phyloP scores from a whole-genome alignment of 768 basidiomycete species.

The Cystofilobasidium bisporidii region DNA sequence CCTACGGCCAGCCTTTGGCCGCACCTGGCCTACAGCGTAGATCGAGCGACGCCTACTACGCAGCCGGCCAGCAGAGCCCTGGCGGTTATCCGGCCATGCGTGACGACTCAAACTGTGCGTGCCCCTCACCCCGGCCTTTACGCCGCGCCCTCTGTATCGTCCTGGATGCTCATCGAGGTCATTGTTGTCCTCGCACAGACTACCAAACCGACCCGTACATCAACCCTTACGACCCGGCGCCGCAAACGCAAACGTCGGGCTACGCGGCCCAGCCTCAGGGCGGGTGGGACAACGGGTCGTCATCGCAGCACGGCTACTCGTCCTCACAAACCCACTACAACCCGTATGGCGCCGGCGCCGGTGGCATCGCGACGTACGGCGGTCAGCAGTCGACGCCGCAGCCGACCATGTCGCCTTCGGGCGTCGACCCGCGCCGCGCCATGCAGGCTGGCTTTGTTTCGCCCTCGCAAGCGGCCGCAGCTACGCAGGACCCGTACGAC shows the following conservation, averaged over 20 bases:
- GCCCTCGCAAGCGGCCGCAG: not conserved
- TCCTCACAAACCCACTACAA: not conserved
- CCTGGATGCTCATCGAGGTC: too few relatives aligned
- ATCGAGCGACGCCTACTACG: constrained; percentile 21
- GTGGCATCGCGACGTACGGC: not conserved
- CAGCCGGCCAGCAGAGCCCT: constrained; percentile 18
- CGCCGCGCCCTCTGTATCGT: not conserved
- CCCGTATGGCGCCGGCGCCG: not conserved
- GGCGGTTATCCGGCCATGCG: constrained; percentile 23
- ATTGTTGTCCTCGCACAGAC: constrained; percentile 6
- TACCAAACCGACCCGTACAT: constrained; percentile 11
- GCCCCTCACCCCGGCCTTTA: not conserved
- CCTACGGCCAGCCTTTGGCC: not conserved
- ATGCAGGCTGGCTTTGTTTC: constrained; percentile 13
- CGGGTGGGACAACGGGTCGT: not conserved
- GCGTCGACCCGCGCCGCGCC: not conserved
- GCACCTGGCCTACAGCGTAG: not conserved
- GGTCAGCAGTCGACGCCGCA: too few relatives aligned
- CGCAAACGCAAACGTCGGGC: not conserved
- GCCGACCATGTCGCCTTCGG: not conserved
- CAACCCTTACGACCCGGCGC: constrained; percentile 2
- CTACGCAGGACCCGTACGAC: not conserved
- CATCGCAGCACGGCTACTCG: not conserved
- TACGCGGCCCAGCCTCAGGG: constrained; percentile 9
- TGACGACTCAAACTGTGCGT: constrained; percentile 13